phyloP scores from a whole-genome alignment of 2,329 filamentous ascomycete genomes.

The Venturiaceae sp. region DNA sequence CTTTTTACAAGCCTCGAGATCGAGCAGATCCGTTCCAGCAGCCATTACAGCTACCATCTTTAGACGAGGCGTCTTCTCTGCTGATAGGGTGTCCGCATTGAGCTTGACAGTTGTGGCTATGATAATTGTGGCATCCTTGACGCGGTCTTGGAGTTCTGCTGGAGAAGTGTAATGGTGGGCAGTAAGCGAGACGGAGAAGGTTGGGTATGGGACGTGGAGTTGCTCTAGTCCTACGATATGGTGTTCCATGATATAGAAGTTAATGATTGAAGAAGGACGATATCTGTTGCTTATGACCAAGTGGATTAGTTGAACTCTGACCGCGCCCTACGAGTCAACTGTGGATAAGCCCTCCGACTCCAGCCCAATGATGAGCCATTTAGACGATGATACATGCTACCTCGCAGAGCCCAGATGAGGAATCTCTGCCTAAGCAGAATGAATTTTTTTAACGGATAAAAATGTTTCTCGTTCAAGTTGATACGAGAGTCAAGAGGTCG shows the following conservation, averaged over 20 bases:
- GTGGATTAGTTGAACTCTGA: not conserved
- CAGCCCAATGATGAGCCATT: no score
- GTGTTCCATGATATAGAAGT: constrained; percentile 16
- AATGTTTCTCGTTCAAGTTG: no score
- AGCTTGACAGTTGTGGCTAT: constrained; percentile 24
- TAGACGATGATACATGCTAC: no score
- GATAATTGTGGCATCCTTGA: constrained; percentile 31
- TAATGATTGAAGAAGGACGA: not conserved
- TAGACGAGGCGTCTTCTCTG: constrained; percentile 23
- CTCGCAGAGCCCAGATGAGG: not conserved
- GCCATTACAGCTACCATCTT: constrained; percentile 28
- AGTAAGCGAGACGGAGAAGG: constrained; percentile 26
- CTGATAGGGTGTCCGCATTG: constrained; percentile 19
- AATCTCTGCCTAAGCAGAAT: no score
- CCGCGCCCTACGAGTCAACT: not conserved
- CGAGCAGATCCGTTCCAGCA: constrained; percentile 30
- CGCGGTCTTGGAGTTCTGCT: constrained; percentile 23
- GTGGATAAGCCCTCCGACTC: no score
- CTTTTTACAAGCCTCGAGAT: constrained; percentile 25
- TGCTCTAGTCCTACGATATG: constrained; percentile 30
- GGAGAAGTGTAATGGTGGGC: constrained; percentile 20
- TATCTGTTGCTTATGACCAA: not conserved
- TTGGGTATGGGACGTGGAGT: constrained; percentile 20
- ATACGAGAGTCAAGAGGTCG: no score
- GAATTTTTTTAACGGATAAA: no score